phyloP scores from a whole-genome alignment of 192 early-diverging fungal genomes.

The Glomus cerebriforme region DNA sequence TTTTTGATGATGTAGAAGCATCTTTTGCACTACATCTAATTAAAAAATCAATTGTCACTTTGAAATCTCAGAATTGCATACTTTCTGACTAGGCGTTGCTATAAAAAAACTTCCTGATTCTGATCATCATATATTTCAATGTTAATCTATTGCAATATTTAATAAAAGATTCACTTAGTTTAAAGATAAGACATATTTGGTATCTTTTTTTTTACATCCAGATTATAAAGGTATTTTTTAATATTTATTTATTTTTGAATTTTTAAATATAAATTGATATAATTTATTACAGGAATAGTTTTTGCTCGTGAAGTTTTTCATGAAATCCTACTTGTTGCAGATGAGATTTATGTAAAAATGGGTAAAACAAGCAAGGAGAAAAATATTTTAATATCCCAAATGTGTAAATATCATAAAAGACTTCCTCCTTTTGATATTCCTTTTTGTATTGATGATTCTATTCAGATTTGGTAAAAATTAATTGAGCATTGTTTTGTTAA shows the following conservation, averaged over 20 bases:
- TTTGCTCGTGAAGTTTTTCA: too few relatives aligned
- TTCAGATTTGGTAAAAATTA: neutral
- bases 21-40: neutral
- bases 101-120: neutral
- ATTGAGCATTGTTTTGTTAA: neutral
- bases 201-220: neutral
- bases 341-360: too few relatives aligned
- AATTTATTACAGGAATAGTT: too few relatives aligned
- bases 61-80: neutral
- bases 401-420: neutral
- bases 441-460: neutral
- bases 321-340: too few relatives aligned
- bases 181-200: neutral
- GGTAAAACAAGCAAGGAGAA: neutral
- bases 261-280: too few relatives aligned
- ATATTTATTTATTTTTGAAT: neutral
- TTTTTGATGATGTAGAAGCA: slow-evolving; percentile 1
- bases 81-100: neutral
- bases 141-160: neutral
- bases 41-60: neutral
- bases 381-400: slow-evolving; percentile 3
- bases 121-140: neutral
- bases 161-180: neutral
- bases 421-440: neutral
- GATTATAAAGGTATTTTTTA: neutral